Conservation (phyloP, 2,329 filamentous ascomycete species). For the Chaetomium sp. region DNA sequence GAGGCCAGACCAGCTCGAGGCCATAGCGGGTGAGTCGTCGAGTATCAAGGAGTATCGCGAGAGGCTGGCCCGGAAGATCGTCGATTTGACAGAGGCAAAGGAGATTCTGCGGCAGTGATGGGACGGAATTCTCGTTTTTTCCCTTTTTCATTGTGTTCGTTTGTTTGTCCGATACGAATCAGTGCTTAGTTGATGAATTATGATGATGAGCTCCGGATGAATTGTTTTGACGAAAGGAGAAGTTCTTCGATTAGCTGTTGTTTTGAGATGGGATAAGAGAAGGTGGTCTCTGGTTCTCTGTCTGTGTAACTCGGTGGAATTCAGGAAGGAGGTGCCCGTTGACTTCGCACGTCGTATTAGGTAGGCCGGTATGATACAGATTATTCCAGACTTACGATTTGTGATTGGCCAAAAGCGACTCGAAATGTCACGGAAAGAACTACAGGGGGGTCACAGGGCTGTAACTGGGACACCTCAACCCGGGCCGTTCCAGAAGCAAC, state of each 20-base stretch:
- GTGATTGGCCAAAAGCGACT: background rate
- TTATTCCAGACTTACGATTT: background rate
- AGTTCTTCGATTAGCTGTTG: background rate
- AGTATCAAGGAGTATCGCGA: constrained; percentile 31
- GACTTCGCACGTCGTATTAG: background rate
- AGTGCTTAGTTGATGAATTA: background rate
- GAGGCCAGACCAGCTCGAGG: constrained; percentile 31
- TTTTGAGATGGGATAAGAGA: background rate
- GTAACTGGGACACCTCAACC: background rate
- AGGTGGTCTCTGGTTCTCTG: background rate
- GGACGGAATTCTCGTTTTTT: background rate
- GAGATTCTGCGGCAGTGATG: constrained; percentile 31
- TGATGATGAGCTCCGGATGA: background rate
- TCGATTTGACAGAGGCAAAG: constrained; percentile 35
- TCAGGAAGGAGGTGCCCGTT: background rate
- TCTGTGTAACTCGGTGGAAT: background rate
- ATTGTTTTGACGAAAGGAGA: background rate
- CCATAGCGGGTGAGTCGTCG: constrained; percentile 37
- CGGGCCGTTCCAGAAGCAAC: background rate
- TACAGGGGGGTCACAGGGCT: background rate
- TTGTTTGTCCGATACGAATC: background rate
- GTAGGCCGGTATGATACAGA: too few relatives aligned
- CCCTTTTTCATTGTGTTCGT: background rate
- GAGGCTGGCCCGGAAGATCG: constrained; percentile 34
- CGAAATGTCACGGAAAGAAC: background rate